Evolutionary conservation across 345 rosid genomes (phyloP).

Genomic region (Durio zibethinus): DNA sequence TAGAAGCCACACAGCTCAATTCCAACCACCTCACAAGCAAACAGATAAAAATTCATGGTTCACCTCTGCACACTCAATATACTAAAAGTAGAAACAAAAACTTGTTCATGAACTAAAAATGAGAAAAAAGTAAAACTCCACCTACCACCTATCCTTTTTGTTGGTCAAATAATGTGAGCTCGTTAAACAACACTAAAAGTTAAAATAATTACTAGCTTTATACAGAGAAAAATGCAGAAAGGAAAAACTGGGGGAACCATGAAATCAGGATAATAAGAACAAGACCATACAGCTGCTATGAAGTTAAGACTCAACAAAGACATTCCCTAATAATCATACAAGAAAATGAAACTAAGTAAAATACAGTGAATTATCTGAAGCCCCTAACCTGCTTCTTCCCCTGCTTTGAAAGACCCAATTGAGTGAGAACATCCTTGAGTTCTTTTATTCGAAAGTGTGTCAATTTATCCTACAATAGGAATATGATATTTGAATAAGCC

Average conservation of each 20-base stretch:
- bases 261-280: neutral
- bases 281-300: neutral
- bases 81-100: neutral
- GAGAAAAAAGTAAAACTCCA: neutral
- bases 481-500: conserved; percentile 7
- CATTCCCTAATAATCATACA: neutral
- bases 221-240: neutral
- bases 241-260: neutral
- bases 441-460: conserved; percentile 80
- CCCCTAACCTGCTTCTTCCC: conserved; percentile 83
- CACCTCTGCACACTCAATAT: neutral
- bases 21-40: neutral
- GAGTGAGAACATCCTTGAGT: conserved; percentile 87
- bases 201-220: neutral
- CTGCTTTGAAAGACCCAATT: conserved; percentile 86
- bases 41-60: neutral
- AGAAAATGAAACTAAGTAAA: neutral
- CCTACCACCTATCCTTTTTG: neutral
- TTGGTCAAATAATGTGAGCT: neutral
- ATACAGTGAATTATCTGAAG: neutral
- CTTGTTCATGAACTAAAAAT: neutral
- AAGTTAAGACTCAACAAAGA: neutral
- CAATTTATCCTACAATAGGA: conserved; percentile 62
- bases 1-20: neutral
- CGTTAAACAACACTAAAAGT: neutral